phyloP scores from a whole-genome alignment of 306 rosid species.

The Luffa aegyptiaca region DNA sequence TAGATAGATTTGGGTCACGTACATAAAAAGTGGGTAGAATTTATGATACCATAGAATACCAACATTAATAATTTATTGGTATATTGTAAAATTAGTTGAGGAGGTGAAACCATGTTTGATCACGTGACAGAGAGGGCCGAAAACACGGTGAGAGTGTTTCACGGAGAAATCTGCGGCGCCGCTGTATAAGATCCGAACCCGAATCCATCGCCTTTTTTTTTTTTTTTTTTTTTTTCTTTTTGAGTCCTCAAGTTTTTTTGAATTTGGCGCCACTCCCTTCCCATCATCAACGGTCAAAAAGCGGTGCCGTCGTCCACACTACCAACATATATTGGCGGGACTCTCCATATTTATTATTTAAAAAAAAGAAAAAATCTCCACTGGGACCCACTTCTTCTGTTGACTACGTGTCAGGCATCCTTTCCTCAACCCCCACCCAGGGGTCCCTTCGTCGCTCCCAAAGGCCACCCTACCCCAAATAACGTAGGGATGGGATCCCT shows the following conservation, averaged over 20 bases:
- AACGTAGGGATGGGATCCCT: too few relatives aligned
- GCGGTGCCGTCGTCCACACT: neutral
- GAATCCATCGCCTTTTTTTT: neutral
- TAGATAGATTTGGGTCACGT: neutral
- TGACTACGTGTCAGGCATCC: conserved; percentile 14
- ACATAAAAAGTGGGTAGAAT: neutral
- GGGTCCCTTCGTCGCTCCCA: conserved; percentile 21
- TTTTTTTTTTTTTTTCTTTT: neutral
- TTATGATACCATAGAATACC: neutral
- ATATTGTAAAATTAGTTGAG: neutral
- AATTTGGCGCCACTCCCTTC: conserved; percentile 32
- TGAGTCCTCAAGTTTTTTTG: conserved; percentile 18
- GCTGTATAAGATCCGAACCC: conserved; percentile 13
- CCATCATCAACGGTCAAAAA: conserved; percentile 38
- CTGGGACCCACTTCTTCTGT: conserved; percentile 17
- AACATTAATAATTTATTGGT: neutral
- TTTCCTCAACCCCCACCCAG: neutral
- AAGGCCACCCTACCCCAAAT: neutral
- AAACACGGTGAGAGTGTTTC: conserved; percentile 28
- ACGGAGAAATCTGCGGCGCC: conserved; percentile 34
- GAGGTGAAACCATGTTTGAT: conserved; percentile 12
- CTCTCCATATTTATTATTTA: neutral
- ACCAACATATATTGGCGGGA: conserved; percentile 24
- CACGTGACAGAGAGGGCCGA: conserved; percentile 8
- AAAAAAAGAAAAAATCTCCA: neutral